Evolutionary conservation across 495 filamentous ascomycete genomes (phyloP), one percentile per base, ranked within the genome.

Genomic region (Acidomyces sp.): DNA sequence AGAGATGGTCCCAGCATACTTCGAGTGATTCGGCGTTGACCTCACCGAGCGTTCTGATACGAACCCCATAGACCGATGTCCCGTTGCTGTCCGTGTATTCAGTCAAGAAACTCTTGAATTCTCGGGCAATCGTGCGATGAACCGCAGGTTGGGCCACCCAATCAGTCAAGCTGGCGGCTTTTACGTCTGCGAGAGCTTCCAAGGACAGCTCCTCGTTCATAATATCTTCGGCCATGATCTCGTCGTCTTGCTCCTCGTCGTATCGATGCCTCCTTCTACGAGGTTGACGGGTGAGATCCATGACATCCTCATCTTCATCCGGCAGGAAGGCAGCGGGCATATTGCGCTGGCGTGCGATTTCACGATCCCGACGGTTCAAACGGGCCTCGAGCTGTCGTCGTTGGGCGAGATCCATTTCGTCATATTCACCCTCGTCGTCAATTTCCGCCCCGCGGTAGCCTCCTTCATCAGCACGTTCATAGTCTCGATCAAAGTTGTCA

Each of bases 91-190:
- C 88, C 17, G 75, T 93, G 57, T 90, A 96, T 58, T 95, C 85
- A 11, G 92, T 94, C 47, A 99, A 65, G 69, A 99, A 99, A 9
- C 83, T 78, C 61, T 90, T 93, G 74, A 99, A 99, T 59, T 96
- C 88, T 49, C 85, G 71, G 52, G 85, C 86, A 59, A 99, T 88
- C 6, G 86, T 88, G 52, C 84, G 79, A 55, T 93, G 79, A 4
- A 96, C 92, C 21, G 87, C 77, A 2, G 84, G 83, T 54, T 85
- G 80, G 9, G 82, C 74, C 24, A 99, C 77, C 92, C 92, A 99
- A 47, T 99, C 92, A 12, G 84, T 86, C 51, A 70, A 65, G 51
- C 80, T 90, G 6, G 84, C 71, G 15, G 92, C 88, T 59, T 99
- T 99, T 43, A 96, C 78, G 57, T 99, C 92, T 44, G 81, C 73